Conservation (phyloP, 2,329 filamentous ascomycete genomes). For the Neospermospora avenae region DNA sequence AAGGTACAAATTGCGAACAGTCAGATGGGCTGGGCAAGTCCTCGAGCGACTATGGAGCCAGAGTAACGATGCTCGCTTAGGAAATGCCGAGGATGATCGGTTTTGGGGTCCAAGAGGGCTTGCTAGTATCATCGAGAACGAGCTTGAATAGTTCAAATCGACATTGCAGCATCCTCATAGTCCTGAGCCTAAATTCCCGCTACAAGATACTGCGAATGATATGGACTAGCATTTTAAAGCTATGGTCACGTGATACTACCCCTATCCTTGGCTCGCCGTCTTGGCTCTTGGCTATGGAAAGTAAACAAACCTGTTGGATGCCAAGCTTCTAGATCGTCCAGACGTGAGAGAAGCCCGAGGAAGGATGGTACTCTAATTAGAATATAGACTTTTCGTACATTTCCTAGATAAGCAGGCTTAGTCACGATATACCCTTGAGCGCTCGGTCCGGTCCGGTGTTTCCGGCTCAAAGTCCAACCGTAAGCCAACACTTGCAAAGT, state of each 20-base stretch:
- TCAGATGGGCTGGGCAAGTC: not conserved
- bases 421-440: not conserved
- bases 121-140: not conserved
- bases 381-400: not conserved
- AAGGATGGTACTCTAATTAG: not conserved
- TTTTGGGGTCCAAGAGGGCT: not conserved
- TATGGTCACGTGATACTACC: not conserved
- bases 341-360: not conserved
- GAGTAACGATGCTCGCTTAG: not conserved
- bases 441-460: not conserved
- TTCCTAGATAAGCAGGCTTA: not conserved
- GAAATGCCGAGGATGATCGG: not conserved
- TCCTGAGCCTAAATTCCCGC: no score
- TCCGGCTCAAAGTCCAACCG: not conserved
- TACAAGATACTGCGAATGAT: no score
- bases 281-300: constrained; percentile 1
- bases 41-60: constrained; percentile 1
- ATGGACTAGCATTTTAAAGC: not conserved
- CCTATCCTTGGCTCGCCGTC: not conserved
- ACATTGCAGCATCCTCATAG: no score
- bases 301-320: not conserved
- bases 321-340: not conserved
- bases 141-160: not conserved
- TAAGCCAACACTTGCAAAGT: not conserved
- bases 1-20: constrained; percentile 5